A percentile compares a stretch with the other conserved stretches of the same genome.
phyloP scores from a whole-genome alignment of 164 flowering plant genomes.

The grape (Vitis vinifera) region ASM3070453v1 NC_081819.1:21929001-21929500 shows the following conservation, averaged over 20 bases:
- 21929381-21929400: neutral
- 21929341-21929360: constrained; percentile 22
- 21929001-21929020: too few relatives aligned
- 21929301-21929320: constrained; percentile 49
- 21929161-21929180: neutral
- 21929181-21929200: neutral
- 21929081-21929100: constrained; percentile 19
- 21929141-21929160: constrained; percentile 30
- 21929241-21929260: neutral
- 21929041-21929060: too few relatives aligned
- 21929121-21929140: constrained; percentile 52
- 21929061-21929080: too few relatives aligned
- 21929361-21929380: neutral
- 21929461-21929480: too few relatives aligned
- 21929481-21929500: too few relatives aligned
- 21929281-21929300: constrained; percentile 58
- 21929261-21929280: constrained; percentile 26
- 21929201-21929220: too few relatives aligned
- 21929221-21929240: neutral
- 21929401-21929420: neutral
- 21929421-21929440: neutral
- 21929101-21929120: constrained; percentile 44
- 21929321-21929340: constrained; percentile 46
- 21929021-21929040: too few relatives aligned
- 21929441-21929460: too few relatives aligned